Evolutionary conservation across 495 filamentous ascomycete genomes (phyloP).

Genomic region (Opeltia flavorubescens): DNA sequence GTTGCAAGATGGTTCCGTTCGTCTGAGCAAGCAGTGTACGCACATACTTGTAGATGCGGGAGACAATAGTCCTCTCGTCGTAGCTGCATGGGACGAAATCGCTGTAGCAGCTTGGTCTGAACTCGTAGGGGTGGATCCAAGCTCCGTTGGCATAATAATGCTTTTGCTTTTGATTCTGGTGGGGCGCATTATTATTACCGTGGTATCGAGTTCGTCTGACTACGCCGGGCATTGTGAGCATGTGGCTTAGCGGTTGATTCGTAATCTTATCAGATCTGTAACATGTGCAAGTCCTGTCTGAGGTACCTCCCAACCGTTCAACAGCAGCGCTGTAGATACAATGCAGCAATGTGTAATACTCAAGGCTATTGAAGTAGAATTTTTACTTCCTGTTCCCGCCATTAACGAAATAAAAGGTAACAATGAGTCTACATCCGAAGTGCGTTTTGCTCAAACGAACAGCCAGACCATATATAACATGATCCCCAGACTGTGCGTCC

Average conservation of each 20-base stretch:
- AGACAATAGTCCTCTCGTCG: slow-evolving; percentile 16
- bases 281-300: too few species aligned
- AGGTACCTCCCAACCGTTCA: too few species aligned
- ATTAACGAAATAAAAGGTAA: too few species aligned
- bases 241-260: not conserved
- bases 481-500: not conserved
- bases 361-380: too few species aligned
- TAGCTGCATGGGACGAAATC: slow-evolving; percentile 18
- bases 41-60: slow-evolving; percentile 16
- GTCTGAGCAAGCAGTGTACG: slow-evolving; percentile 15
- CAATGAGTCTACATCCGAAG: too few species aligned
- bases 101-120: slow-evolving; percentile 9
- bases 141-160: slow-evolving; percentile 10
- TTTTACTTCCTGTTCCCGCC: too few species aligned
- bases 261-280: not conserved
- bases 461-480: not conserved
- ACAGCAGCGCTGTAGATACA: too few species aligned
- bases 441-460: not conserved
- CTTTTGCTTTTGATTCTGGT: not conserved
- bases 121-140: slow-evolving; percentile 13
- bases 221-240: not conserved
- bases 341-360: too few species aligned
- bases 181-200: not conserved
- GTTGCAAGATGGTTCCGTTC: slow-evolving; percentile 12
- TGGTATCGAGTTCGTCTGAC: slow-evolving; percentile 5